A percentile compares a stretch with the other conserved stretches of the same genome.
Conservation (phyloP, 2,329 filamentous ascomycete genomes). For the Xylariaceae sp. region DNA sequence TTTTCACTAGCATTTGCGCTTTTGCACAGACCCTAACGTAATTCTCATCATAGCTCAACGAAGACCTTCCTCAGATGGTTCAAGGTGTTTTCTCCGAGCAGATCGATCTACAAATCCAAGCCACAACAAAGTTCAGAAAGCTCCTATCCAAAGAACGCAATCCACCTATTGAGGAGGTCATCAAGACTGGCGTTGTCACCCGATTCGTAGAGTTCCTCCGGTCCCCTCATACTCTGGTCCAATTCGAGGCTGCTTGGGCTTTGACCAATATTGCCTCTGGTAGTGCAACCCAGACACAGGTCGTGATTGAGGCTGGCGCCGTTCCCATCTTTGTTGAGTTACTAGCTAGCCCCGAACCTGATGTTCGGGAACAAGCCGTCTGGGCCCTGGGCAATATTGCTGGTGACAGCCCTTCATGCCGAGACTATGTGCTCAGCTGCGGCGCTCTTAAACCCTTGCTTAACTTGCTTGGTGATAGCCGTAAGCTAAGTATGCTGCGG, state of each 20-base stretch:
- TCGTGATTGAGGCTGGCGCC: conserved; percentile 96
- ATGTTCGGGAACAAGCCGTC: conserved; percentile 97
- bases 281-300: conserved; percentile 95
- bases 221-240: conserved; percentile 95
- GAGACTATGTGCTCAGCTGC: conserved; percentile 92
- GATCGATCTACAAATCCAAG: conserved; percentile 96
- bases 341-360: conserved; percentile 91
- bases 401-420: conserved; percentile 95
- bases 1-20: not conserved
- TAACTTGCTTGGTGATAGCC: conserved; percentile 89
- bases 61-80: conserved; percentile 98
- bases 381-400: conserved; percentile 99
- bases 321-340: conserved; percentile 99
- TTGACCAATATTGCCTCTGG: conserved; percentile 99
- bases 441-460: conserved; percentile 91
- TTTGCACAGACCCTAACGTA: conserved; percentile 35
- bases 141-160: conserved; percentile 98
- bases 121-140: conserved; percentile 98
- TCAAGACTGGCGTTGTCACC: conserved; percentile 97
- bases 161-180: conserved; percentile 97
- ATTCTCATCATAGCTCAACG: conserved; percentile 72
- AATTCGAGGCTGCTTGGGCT: conserved; percentile 99
- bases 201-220: conserved; percentile 98
- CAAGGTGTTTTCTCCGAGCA: conserved; percentile 97
- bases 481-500: conserved; percentile 98